Evolutionary conservation across 345 rosid species (phyloP).

Genomic region (Corchorus olitorius): DNA sequence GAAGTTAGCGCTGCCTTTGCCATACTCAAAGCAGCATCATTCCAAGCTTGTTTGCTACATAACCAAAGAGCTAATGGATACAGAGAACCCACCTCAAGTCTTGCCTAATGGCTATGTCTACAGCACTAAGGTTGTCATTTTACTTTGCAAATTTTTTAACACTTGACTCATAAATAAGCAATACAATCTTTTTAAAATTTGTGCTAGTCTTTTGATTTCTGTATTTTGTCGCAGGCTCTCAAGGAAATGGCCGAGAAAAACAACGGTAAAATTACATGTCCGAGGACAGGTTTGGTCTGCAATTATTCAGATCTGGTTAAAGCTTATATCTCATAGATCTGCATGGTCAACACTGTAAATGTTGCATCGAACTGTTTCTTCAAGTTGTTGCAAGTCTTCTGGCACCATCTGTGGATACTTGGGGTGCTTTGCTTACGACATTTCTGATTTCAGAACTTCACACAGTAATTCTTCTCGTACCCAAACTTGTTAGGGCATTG

Average conservation of each 20-base stretch:
- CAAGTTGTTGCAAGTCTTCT: not conserved
- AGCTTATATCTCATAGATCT: conserved; percentile 76
- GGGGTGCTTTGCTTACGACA: not conserved
- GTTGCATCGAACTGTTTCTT: not conserved
- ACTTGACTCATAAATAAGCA: not conserved
- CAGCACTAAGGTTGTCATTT: conserved; percentile 75
- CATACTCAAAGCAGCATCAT: conserved; percentile 94
- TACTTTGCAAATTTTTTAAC: not conserved
- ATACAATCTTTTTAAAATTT: not conserved
- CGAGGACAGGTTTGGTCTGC: conserved; percentile 73
- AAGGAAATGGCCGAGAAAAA: conserved; percentile 89
- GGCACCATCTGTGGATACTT: not conserved
- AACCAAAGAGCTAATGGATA: conserved; percentile 94
- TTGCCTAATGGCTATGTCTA: conserved; percentile 94
- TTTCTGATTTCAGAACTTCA: not conserved
- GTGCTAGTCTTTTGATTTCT: not conserved
- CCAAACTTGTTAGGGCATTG: not conserved
- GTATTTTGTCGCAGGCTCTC: conserved; percentile 61
- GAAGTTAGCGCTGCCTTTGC: conserved; percentile 79
- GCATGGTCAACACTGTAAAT: not conserved
- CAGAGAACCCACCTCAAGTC: conserved; percentile 98
- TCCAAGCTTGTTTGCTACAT: conserved; percentile 97
- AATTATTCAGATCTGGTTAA: conserved; percentile 72
- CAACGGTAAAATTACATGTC: conserved; percentile 76
- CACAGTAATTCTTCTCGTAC: not conserved